These are phyloP conservation scores for Hypseocharis bilobata DNA, from an alignment of 441 rosid species.

Conservation along the genomic window DNA sequence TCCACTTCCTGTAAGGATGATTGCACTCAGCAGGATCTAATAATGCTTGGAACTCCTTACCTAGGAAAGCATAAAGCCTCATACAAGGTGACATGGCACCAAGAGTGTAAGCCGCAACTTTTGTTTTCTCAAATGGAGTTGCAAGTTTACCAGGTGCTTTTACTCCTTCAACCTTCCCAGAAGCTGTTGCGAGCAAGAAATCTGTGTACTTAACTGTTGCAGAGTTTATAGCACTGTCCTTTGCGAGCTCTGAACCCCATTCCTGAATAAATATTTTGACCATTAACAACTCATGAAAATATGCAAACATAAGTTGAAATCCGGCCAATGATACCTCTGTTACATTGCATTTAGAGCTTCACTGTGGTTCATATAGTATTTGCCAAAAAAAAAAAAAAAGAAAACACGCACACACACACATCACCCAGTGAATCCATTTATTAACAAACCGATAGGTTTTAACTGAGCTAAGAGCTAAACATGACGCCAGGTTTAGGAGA, in stretches of 20 bases:
- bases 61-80: conserved; percentile 26
- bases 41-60: conserved; percentile 28
- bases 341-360: neutral
- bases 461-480: neutral
- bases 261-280: conserved; percentile 50
- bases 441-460: neutral
- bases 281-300: conserved; percentile 1
- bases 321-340: neutral
- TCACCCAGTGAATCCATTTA: neutral
- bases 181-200: conserved; percentile 82
- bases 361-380: conserved; percentile 2
- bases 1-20: conserved; percentile 37
- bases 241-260: conserved; percentile 55
- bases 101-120: conserved; percentile 31
- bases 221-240: conserved; percentile 40
- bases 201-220: conserved; percentile 74
- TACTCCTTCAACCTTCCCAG: conserved; percentile 38
- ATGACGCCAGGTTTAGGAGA: too few relatives aligned
- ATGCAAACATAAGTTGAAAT: neutral
- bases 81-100: conserved; percentile 32
- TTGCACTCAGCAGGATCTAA: conserved; percentile 22
- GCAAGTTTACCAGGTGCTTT: conserved; percentile 29
- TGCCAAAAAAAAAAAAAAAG: neutral
- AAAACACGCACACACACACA: too few relatives aligned
- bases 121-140: conserved; percentile 37